phyloP scores from a whole-genome alignment of 2,329 filamentous ascomycete genomes.

The Fusarium denticulatum region DNA sequence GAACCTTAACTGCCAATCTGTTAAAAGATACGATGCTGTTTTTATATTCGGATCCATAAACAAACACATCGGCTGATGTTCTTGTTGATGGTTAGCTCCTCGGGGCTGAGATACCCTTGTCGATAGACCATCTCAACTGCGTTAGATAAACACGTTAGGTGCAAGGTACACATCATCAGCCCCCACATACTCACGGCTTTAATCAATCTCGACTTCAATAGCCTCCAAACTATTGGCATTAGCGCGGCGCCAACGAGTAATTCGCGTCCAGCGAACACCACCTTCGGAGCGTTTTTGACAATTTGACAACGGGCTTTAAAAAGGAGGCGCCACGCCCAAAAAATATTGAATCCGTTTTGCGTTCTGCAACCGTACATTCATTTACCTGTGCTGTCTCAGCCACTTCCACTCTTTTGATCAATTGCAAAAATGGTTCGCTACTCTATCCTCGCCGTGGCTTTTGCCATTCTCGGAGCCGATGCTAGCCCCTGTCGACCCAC shows the following conservation, averaged over 20 bases:
- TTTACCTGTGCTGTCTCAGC: background rate
- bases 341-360: accelerated
- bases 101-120: no score
- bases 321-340: background rate
- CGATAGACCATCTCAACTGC: no score
- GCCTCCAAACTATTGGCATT: background rate
- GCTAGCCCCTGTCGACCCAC: background rate
- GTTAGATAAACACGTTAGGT: no score
- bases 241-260: background rate
- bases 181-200: background rate
- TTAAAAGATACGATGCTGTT: no score
- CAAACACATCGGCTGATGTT: no score
- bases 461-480: background rate
- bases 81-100: no score
- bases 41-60: no score
- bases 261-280: background rate
- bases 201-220: background rate
- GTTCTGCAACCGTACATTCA: background rate
- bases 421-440: background rate
- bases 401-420: background rate
- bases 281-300: background rate
- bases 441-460: background rate
- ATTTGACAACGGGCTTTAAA: background rate
- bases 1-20: no score
- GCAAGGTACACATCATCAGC: background rate